Evolutionary conservation across 768 basidiomycete genomes (phyloP), one percentile per base, ranked within the genome.

Genomic region (Mrakia blollopis): DNA sequence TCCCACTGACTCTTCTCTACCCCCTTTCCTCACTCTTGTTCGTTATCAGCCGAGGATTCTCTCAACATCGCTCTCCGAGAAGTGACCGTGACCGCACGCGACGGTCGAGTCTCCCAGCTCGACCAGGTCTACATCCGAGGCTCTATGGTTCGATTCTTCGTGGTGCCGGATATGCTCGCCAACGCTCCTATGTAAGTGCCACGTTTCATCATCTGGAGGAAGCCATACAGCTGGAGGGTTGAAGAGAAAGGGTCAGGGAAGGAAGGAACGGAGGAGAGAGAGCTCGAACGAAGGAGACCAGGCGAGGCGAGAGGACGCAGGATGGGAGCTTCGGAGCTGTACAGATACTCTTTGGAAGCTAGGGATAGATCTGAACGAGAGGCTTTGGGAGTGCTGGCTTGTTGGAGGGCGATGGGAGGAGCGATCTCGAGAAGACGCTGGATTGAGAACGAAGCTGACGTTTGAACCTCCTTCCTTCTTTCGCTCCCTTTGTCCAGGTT

Each of bases 121-220:
- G 97, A 98, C 86, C 96, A 98, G 84, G 96, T 98, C 44, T 99
- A 99, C 85, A 99, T 99, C 80, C 88, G 97, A 81, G 97, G 97
- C 77, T 95, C 94, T 83, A 97, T 98, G 92, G 80, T 81, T 76
- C 81, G 97, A 80, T 98, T 97, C 87, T 96, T 98, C 86, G 98
- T 98, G 84, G 97, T 99, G 30, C 97, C 97, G 74, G 97, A 98
- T 85, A 98, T 99, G 92, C 86, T 99, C 80, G 92, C 98, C 83
- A 98, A 98, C 83, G 97, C 97, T 21, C 97, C 97, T 28, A 99
- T 99, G 97, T 95, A 82, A 83, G 92, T 86, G 16, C 28, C n/a
- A n/a, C n/a, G n/a, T n/a, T n/a, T n/a, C n/a, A n/a, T n/a, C n/a
- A n/a, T n/a, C n/a, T n/a, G n/a, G n/a, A n/a, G n/a, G 63, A 8